These are phyloP conservation scores for Alternaria incomplexa DNA, from an alignment of 2,329 filamentous ascomycete species.

Conservation along the genomic window DNA sequence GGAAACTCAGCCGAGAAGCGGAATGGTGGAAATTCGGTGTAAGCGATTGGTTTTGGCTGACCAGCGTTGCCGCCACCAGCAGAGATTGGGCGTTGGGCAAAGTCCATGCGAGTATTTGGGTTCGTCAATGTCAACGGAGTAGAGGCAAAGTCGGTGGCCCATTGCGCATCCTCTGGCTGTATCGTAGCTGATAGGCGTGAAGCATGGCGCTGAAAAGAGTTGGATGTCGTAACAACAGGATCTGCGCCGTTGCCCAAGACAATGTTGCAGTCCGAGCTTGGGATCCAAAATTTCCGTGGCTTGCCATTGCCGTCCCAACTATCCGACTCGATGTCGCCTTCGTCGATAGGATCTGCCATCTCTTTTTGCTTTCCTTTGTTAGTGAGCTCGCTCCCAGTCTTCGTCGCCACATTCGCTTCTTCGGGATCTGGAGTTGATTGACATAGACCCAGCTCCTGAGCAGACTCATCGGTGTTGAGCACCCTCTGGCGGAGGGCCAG, in stretches of 20 bases:
- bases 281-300: slow-evolving; percentile 65
- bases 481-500: slow-evolving; percentile 63
- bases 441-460: slow-evolving; percentile 61
- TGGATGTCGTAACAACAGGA: slow-evolving; percentile 57
- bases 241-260: slow-evolving; percentile 62
- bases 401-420: slow-evolving; percentile 19
- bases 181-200: slow-evolving; percentile 58
- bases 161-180: slow-evolving; percentile 62
- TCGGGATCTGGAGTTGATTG: slow-evolving; percentile 49
- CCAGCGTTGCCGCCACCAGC: slow-evolving; percentile 45
- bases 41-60: slow-evolving; percentile 52
- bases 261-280: slow-evolving; percentile 61
- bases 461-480: slow-evolving; percentile 57
- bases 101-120: slow-evolving; percentile 39
- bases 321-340: slow-evolving; percentile 52
- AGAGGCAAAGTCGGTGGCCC: slow-evolving; percentile 61
- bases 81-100: slow-evolving; percentile 40
- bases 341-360: slow-evolving; percentile 10
- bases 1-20: slow-evolving; percentile 65
- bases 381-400: slow-evolving; percentile 24
- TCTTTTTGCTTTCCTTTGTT: slow-evolving; percentile 56
- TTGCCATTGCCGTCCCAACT: slow-evolving; percentile 62
- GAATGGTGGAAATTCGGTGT: slow-evolving; percentile 64
- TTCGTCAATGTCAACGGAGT: slow-evolving; percentile 51
- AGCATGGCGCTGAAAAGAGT: slow-evolving; percentile 53